A percentile compares a stretch with the other conserved stretches of the same genome.
These are phyloP conservation scores for Capillidium rhysosporum DNA, from an alignment of 371 early-diverging fungal genomes.

Conservation along the genomic window DNA sequence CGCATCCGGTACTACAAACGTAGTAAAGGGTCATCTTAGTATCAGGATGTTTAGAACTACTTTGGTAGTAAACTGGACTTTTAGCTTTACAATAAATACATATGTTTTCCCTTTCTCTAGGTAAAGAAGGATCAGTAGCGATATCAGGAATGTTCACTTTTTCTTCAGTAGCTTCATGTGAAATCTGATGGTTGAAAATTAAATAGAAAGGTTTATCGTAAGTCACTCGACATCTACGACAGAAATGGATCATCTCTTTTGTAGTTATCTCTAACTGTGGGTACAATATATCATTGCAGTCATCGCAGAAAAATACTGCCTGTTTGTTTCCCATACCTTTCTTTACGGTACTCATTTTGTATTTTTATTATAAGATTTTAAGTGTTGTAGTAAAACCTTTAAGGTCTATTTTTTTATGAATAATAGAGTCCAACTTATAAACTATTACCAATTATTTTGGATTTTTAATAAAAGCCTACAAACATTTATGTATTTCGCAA, in stretches of 20 bases:
- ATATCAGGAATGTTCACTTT: conserved; percentile 57
- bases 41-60: conserved; percentile 56
- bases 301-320: neutral
- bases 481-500: too few relatives aligned
- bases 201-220: conserved; percentile 65
- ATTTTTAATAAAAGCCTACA: too few relatives aligned
- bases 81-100: conserved; percentile 54
- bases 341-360: neutral
- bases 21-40: conserved; percentile 83
- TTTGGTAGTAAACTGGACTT: conserved; percentile 83
- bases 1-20: conserved; percentile 62
- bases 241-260: conserved; percentile 60
- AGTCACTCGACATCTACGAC: conserved; percentile 81
- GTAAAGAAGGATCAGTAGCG: conserved; percentile 47
- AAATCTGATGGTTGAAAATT: conserved; percentile 73
- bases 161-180: conserved; percentile 56
- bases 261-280: conserved; percentile 71
- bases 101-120: conserved; percentile 8
- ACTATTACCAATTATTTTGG: too few relatives aligned
- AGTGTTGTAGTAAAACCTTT: too few relatives aligned
- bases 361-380: too few relatives aligned
- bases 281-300: conserved; percentile 87
- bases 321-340: neutral
- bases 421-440: too few relatives aligned
- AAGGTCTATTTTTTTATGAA: too few relatives aligned